These are phyloP conservation scores for Aspergillus novofumigatus DNA, from an alignment of 2,329 filamentous ascomycete species.

Conservation along the genomic window DNA sequence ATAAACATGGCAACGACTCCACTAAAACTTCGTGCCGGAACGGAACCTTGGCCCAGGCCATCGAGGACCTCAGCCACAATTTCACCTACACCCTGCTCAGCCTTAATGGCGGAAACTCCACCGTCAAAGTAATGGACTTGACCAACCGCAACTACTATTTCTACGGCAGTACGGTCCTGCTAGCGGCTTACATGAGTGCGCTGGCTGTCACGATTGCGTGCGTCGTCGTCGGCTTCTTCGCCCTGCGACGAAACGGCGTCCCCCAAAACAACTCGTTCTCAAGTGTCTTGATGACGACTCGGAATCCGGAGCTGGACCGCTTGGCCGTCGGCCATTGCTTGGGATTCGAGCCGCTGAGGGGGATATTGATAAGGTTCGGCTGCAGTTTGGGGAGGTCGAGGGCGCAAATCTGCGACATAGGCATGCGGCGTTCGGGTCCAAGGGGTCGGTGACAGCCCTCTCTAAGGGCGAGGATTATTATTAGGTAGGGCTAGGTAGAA, in stretches of 20 bases:
- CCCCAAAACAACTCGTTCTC: constrained; percentile 7
- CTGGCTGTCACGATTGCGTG: not conserved
- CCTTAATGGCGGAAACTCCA: constrained; percentile 6
- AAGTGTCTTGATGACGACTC: constrained; percentile 8
- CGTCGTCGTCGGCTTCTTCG: constrained; percentile 1
- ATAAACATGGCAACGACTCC: not conserved
- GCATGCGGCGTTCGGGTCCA: too few relatives aligned
- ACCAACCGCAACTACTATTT: constrained; percentile 1
- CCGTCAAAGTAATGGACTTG: not conserved
- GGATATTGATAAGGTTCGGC: not conserved
- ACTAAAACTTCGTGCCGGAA: constrained; percentile 6
- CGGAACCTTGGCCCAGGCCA: constrained; percentile 4
- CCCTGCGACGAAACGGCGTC: constrained; percentile 5
- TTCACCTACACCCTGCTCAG: constrained; percentile 12
- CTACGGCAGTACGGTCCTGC: not conserved
- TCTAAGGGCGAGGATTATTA: too few relatives aligned
- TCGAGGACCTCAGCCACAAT: constrained; percentile 10
- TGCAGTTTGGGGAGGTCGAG: not conserved
- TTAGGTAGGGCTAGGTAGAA: too few relatives aligned
- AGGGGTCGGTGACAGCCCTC: too few relatives aligned
- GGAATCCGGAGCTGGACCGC: constrained; percentile 9
- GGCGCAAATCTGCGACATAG: too few relatives aligned
- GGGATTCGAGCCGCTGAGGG: constrained; percentile 1
- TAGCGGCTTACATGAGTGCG: constrained; percentile 1
- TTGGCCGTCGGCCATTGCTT: constrained; percentile 6